phyloP scores from a whole-genome alignment of 2,329 filamentous ascomycete genomes.

The Bretziella fagacearum region DNA sequence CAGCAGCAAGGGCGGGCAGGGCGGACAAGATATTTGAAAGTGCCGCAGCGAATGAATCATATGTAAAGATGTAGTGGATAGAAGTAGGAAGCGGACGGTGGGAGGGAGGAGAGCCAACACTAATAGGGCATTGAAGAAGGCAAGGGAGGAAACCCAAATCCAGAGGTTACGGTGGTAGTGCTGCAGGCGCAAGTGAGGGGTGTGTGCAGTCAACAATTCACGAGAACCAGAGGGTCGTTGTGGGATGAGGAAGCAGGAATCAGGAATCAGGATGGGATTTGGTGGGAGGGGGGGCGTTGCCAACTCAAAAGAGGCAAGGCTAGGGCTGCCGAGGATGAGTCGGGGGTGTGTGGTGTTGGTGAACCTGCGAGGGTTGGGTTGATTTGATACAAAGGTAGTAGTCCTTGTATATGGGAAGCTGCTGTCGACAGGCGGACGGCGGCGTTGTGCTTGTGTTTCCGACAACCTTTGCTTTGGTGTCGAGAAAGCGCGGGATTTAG shows the following conservation, averaged over 20 bases:
- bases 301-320: conserved; percentile 1
- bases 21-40: not conserved
- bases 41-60: not conserved
- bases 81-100: not conserved
- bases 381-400: not conserved
- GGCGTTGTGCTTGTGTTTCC: not conserved
- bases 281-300: not conserved
- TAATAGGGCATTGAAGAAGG: not conserved
- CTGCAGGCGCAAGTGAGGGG: not conserved
- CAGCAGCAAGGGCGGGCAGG: not conserved
- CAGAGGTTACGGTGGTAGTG: not conserved
- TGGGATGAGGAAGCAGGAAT: not conserved
- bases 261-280: not conserved
- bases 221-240: not conserved
- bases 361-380: not conserved
- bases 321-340: not conserved
- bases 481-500: not conserved
- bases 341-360: not conserved
- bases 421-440: not conserved
- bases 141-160: not conserved
- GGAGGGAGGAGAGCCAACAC: not conserved
- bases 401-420: not conserved
- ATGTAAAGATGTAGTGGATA: not conserved
- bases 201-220: not conserved
- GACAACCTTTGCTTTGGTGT: not conserved